Base-by-base conservation (phyloP, 345 rosid genomes). In the Lepidium africanum region DNA sequence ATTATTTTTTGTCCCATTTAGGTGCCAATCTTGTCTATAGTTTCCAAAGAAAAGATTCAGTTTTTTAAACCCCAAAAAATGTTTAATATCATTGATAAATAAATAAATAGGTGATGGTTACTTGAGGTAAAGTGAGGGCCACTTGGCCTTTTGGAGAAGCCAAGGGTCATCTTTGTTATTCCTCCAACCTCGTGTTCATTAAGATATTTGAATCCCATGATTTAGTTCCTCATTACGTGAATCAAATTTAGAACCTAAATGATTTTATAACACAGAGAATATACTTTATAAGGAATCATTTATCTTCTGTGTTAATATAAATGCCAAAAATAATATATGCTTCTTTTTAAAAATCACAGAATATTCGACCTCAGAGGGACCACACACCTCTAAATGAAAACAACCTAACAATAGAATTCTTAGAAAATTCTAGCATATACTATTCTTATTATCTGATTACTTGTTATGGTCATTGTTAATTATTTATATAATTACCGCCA, bases 101-200 rank as follows among this genome's bases (percentile, higher is more conserved):
- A 54, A 42, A 54, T 17, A 23, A 41, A 17, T 39, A 39, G 15
- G 51, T 33, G 69, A 53, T 36, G 16, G 62, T 37, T 70, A 40
- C 50, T 19, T 51, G 60, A 70, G 46, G 57, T 43, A 15, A 63
- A 54, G 56, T 16, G 55, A 12, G 70, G 56, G 76, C 14, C 76
- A 71, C 49, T 54, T 63, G 76, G 70, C 69, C 56, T 71, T 71
- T 71, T 23, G 69, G 40, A 45, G 56, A 45, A 63, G 69, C 32
- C 39, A 71, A 71, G 15, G 57, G 70, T 32, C 71, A 54, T 17
- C 13, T 49, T 64, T 49, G 13, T 62, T 30, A 32, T 10, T 62
- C 14, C 59, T 17, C 13, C 40, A 27, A 40, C 32, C 41, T 61
- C 16, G 14, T 47, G 57, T 69, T 70, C 45, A 27, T 27, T 27